phyloP scores from a whole-genome alignment of 73 alveolate genomes.

The Paramecium biaurelia region DNA sequence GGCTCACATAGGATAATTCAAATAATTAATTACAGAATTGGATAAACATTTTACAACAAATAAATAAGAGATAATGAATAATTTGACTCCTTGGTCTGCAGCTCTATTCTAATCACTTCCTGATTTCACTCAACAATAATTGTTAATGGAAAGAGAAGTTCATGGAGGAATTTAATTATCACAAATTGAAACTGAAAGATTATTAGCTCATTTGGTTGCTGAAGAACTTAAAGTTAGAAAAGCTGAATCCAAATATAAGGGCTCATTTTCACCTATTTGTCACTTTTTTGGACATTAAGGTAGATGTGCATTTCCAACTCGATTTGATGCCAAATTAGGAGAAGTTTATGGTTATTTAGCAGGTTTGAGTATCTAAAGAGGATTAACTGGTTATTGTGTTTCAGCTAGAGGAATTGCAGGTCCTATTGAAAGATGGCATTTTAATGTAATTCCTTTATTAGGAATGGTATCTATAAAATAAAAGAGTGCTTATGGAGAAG shows the following conservation, averaged over 20 bases:
- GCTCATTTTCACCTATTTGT: constrained; percentile 93
- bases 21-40: constrained; percentile 72
- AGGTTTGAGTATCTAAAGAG: constrained; percentile 68
- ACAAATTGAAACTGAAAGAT: constrained; percentile 95
- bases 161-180: constrained; percentile 85
- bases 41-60: constrained; percentile 53
- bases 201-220: constrained; percentile 88
- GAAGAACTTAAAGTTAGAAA: constrained; percentile 77
- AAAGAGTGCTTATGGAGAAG: constrained; percentile 65
- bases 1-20: constrained; percentile 77
- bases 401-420: constrained; percentile 74
- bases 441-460: constrained; percentile 18
- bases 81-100: constrained; percentile 75
- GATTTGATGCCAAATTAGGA: constrained; percentile 85
- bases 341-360: constrained; percentile 93
- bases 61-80: constrained; percentile 55
- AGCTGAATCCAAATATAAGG: constrained; percentile 79
- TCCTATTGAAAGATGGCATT: constrained; percentile 40
- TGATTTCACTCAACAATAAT: constrained; percentile 80
- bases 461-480: constrained; percentile 58
- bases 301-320: constrained; percentile 91
- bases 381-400: constrained; percentile 70
- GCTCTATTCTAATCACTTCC: constrained; percentile 83
- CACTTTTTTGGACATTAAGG: constrained; percentile 99
- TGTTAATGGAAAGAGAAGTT: constrained; percentile 75